Evolutionary conservation across 495 filamentous ascomycete species (phyloP).

Genomic region (Chaetomium fimeti): DNA sequence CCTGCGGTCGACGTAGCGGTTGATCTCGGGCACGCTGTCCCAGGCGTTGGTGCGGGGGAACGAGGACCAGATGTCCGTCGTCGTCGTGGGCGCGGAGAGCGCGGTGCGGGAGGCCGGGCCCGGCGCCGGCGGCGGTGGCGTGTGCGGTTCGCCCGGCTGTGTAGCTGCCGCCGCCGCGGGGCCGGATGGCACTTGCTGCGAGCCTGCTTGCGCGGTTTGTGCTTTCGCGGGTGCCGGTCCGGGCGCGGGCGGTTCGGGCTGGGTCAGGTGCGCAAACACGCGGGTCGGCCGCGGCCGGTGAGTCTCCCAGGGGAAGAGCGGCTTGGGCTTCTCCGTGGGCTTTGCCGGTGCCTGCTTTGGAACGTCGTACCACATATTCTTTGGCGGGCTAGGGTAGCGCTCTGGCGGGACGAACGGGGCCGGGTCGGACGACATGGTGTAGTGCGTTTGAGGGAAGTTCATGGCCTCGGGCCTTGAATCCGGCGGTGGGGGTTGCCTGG

Average conservation of each 20-base stretch:
- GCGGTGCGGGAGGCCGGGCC: conserved; percentile 39
- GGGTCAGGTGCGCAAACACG: conserved; percentile 57
- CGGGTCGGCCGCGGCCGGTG: conserved; percentile 64
- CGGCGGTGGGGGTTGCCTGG: conserved; percentile 69
- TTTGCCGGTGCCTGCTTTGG: conserved; percentile 60
- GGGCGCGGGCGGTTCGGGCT: not conserved
- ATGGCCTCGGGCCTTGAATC: conserved; percentile 74
- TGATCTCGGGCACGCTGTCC: conserved; percentile 82
- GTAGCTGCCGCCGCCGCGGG: conserved; percentile 40
- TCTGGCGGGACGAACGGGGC: conserved; percentile 70
- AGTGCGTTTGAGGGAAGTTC: conserved; percentile 68
- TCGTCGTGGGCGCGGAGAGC: conserved; percentile 33
- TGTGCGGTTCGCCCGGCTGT: conserved; percentile 44
- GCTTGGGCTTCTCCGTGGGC: conserved; percentile 55
- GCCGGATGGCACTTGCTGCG: conserved; percentile 29
- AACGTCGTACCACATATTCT: conserved; percentile 79
- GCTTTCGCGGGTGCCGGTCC: conserved; percentile 21
- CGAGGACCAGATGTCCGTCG: conserved; percentile 61
- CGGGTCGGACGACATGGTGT: conserved; percentile 71
- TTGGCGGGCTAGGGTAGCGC: conserved; percentile 77
- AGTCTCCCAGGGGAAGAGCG: conserved; percentile 85
- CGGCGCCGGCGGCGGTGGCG: conserved; percentile 50
- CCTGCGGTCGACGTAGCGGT: conserved; percentile 66
- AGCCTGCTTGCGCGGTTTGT: conserved; percentile 20
- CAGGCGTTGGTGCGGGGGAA: conserved; percentile 71